phyloP scores from a whole-genome alignment of 805 yeast genomes.

The Yarrowia alimentaria region DNA sequence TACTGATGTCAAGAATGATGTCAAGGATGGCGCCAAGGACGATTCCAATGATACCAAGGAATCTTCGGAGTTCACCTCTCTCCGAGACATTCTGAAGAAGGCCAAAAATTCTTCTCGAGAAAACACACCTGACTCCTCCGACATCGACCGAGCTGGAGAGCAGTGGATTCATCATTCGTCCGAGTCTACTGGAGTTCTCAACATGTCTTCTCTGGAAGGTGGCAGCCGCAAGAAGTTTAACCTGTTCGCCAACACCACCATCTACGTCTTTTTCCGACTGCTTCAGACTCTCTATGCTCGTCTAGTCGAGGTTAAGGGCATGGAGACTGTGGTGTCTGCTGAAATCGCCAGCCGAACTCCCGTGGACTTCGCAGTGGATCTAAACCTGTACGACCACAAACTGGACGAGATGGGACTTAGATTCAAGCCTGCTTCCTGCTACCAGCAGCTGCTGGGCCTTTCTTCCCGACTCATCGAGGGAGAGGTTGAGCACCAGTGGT shows the following conservation, averaged over 20 bases:
- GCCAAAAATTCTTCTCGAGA: conserved; percentile 26
- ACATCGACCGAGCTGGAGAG: too few species aligned
- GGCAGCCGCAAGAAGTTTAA: conserved; percentile 52
- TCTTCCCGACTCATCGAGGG: conserved; percentile 81
- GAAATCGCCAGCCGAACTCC: conserved; percentile 55
- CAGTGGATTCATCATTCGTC: too few species aligned
- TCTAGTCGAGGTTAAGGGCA: conserved; percentile 67
- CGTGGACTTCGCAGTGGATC: conserved; percentile 74
- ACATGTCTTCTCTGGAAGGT: conserved; percentile 29
- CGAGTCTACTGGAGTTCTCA: too few species aligned
- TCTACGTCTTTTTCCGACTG: conserved; percentile 86
- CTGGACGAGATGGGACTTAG: conserved; percentile 76
- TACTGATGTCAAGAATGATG: not conserved
- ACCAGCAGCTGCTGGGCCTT: conserved; percentile 71
- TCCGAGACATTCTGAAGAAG: conserved; percentile 1
- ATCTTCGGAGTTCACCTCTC: not conserved
- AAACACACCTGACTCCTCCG: conserved; percentile 18
- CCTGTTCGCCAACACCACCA: conserved; percentile 81
- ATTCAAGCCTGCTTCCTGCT: conserved; percentile 49
- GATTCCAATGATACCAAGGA: not conserved
- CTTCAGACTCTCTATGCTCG: conserved; percentile 79
- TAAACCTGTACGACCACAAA: conserved; percentile 76
- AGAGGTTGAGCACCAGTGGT: conserved; percentile 88
- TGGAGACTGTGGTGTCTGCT: conserved; percentile 66
- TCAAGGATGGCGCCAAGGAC: not conserved